Base-by-base conservation (phyloP, 225 moss, liverwort and hornwort genomes). In the Anthoceros angustus region DNA sequence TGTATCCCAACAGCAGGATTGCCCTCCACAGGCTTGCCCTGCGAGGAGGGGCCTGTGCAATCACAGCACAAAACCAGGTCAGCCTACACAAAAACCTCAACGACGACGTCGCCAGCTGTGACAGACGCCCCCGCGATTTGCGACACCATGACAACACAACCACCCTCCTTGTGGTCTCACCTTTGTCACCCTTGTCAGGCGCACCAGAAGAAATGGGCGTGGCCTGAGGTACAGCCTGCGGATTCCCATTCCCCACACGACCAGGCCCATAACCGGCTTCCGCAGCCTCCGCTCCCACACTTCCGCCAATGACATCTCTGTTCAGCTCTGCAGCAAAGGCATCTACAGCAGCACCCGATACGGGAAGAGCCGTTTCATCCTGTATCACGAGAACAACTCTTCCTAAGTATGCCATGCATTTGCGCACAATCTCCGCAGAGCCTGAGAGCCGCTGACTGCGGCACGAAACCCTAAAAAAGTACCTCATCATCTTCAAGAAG, bases 311-410 rank as follows among this genome's bases (percentile, higher is more conserved):
- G 49, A 98, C 72, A 15, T 86, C 89, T 72, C 98, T 92, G 75
- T 98, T 89, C 72, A 98, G 78, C 71, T 86, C 78, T 41, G 79
- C 85, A 43, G 82, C 79, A 64, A 82, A 80, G 63, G 85, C 85
- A 71, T 85, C 85, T 62, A 85, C 85, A 61, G 76, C 85, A 68
- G 82, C 85, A 62, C 82, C 79, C 10, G 68, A 73, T 49, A 79
- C 71, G 7, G 82, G 72, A 43, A 78, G 66, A 42, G 61, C 71
- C 76, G 66, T 77, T 26, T 85, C 77, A 74, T 85, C 85, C 81
- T 84, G 62, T 62, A 26, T 2, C 67, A 63, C 41, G 4, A 67
- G n/a, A 55, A 55, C 55, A 18, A 55, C 12, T 55, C n/a, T 18
- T 55, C 55, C 55, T 55, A 12, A 55, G 55, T 23, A 23, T 20